These are phyloP conservation scores for Santalum album DNA, from an alignment of 164 flowering plant genomes.

Conservation along the genomic window DNA sequence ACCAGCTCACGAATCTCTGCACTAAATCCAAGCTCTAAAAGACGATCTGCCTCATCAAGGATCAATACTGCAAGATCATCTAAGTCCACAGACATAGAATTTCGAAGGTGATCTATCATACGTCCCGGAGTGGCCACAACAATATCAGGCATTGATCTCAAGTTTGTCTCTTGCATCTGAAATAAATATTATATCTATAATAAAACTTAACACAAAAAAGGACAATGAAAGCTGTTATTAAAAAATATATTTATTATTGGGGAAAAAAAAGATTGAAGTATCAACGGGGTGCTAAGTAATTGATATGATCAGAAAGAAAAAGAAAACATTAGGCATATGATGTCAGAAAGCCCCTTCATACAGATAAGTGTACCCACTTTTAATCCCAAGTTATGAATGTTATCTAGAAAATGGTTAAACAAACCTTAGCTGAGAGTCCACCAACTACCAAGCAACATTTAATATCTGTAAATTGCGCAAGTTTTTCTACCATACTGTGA, in stretches of 20 bases:
- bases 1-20: constrained; percentile 89
- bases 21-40: constrained; percentile 86
- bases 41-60: constrained; percentile 99
- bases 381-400: background rate
- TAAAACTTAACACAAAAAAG: background rate
- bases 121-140: constrained; percentile 99
- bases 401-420: constrained; percentile 4
- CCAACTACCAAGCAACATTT: constrained; percentile 88
- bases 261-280: too few species aligned
- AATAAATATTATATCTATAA: constrained; percentile 10
- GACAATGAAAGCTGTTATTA: background rate
- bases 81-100: constrained; percentile 87
- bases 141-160: too few species aligned
- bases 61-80: constrained; percentile 92
- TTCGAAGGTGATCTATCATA: constrained; percentile 89
- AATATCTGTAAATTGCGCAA: constrained; percentile 85
- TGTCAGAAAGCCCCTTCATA: background rate
- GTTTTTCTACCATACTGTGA: constrained; percentile 85
- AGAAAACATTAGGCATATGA: background rate
- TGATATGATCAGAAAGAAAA: background rate
- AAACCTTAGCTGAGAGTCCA: constrained; percentile 83
- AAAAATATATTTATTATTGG: too few species aligned
- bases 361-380: background rate
- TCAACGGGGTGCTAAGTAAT: background rate
- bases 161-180: constrained; percentile 87